These are phyloP conservation scores for Monilinia fructicola DNA, from an alignment of 2,329 filamentous ascomycete genomes.

Conservation along the genomic window DNA sequence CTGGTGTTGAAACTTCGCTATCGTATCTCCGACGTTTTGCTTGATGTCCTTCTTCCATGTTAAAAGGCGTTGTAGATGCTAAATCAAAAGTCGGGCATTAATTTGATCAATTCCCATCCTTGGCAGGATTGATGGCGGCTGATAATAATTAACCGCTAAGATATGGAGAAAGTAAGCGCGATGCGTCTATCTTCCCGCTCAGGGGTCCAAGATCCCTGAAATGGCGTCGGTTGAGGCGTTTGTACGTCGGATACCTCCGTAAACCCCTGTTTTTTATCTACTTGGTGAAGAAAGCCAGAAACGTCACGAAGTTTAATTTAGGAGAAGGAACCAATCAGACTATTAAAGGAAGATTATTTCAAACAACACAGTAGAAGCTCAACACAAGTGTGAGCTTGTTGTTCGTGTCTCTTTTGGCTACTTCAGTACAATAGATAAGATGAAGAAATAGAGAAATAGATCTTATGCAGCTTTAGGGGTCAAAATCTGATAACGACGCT, in stretches of 20 bases:
- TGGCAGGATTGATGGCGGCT: constrained; percentile 13
- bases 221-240: not conserved
- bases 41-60: constrained; percentile 29
- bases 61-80: constrained; percentile 26
- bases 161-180: not conserved
- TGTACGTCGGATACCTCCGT: not conserved
- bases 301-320: constrained; percentile 8
- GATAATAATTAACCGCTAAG: not conserved
- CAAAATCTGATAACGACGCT: not conserved
- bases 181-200: not conserved
- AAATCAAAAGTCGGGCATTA: constrained; percentile 36
- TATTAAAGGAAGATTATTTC: not conserved
- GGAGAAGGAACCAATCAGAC: constrained; percentile 1
- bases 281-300: not conserved
- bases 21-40: constrained; percentile 40
- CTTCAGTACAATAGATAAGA: not conserved
- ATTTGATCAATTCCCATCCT: constrained; percentile 11
- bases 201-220: not conserved
- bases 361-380: not conserved
- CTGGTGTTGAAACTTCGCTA: constrained; percentile 44
- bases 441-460: not conserved
- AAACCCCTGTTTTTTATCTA: not conserved
- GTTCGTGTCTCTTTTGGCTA: not conserved
- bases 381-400: not conserved
- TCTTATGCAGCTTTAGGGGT: constrained; percentile 7